Percentiles rank a stretch among this genome's conserved stretches.
Evolutionary conservation across 192 early-diverging fungal genomes (phyloP).

Genomic region (Linnemannia schmuckeri): DNA sequence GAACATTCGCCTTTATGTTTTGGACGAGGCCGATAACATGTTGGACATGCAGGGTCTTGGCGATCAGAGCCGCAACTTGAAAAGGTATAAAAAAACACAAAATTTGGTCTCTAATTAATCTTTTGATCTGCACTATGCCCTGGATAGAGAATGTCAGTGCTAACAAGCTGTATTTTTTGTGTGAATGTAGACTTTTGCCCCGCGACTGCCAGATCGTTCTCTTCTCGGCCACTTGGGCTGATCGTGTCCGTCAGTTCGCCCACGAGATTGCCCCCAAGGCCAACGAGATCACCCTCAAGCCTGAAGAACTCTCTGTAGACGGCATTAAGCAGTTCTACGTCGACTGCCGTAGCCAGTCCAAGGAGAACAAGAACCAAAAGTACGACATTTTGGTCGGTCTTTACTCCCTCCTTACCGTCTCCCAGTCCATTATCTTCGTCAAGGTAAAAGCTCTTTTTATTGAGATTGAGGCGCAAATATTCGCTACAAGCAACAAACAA

Average conservation of each 20-base stretch:
- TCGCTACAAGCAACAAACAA: no score
- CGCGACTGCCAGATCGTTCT: conserved; percentile 85
- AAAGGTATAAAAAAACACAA: conserved; percentile 67
- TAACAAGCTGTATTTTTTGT: no score
- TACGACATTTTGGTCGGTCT: conserved; percentile 77
- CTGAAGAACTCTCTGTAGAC: conserved; percentile 93
- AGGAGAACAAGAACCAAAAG: conserved; percentile 74
- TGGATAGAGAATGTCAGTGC: background rate
- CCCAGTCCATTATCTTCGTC: conserved; percentile 98
- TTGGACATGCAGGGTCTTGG: conserved; percentile 87
- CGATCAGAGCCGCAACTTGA: conserved; percentile 89
- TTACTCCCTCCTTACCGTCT: conserved; percentile 89
- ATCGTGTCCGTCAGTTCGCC: conserved; percentile 82
- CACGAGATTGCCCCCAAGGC: conserved; percentile 86
- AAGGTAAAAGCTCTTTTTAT: conserved; percentile 62
- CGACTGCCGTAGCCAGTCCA: conserved; percentile 80
- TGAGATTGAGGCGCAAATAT: no score
- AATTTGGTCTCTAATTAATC: background rate
- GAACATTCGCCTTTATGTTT: conserved; percentile 84
- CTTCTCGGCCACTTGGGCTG: conserved; percentile 96
- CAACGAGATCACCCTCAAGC: conserved; percentile 87
- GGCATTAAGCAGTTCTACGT: conserved; percentile 98
- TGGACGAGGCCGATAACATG: conserved; percentile 99
- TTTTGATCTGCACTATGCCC: background rate
- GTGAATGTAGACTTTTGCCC: conserved; percentile 70